A percentile compares a stretch with the other conserved stretches of the same genome.
These are phyloP conservation scores for Coemansia sp. DNA, from an alignment of 192 early-diverging fungal species.

Conservation along the genomic window DNA sequence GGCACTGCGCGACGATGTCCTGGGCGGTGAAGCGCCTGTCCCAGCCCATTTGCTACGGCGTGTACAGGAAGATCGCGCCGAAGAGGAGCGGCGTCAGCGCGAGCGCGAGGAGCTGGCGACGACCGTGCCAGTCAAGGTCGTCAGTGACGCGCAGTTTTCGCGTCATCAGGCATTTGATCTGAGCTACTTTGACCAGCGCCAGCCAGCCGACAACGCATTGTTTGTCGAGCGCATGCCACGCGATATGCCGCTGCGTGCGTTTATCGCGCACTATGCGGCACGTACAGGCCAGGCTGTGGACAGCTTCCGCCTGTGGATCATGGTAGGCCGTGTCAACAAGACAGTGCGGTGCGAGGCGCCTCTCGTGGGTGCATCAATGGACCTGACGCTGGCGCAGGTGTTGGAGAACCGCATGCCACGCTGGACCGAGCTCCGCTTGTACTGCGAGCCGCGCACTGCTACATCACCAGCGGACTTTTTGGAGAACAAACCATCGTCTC, in stretches of 20 bases:
- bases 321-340: conserved; percentile 88
- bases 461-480: conserved; percentile 19
- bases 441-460: conserved; percentile 41
- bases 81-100: conserved; percentile 59
- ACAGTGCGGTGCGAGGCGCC: conserved; percentile 84
- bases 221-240: conserved; percentile 38
- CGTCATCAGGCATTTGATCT: conserved; percentile 86
- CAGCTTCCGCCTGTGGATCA: conserved; percentile 78
- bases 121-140: conserved; percentile 54
- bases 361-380: conserved; percentile 16
- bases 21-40: conserved; percentile 71
- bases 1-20: conserved; percentile 65
- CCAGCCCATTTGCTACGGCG: conserved; percentile 74
- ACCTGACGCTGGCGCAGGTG: conserved; percentile 38
- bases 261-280: conserved; percentile 56
- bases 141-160: conserved; percentile 67
- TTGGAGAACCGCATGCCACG: conserved; percentile 30
- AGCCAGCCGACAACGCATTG: conserved; percentile 36
- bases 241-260: conserved; percentile 40
- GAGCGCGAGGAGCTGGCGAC: conserved; percentile 69
- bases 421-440: conserved; percentile 54
- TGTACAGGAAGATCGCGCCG: conserved; percentile 64
- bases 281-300: conserved; percentile 49
- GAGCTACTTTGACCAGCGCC: conserved; percentile 65
- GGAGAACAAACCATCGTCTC: conserved; percentile 2